A percentile compares a stretch with the other conserved stretches of the same genome.
Conservation (phyloP, 75 land plant species). For the Picea glauca region DNA sequence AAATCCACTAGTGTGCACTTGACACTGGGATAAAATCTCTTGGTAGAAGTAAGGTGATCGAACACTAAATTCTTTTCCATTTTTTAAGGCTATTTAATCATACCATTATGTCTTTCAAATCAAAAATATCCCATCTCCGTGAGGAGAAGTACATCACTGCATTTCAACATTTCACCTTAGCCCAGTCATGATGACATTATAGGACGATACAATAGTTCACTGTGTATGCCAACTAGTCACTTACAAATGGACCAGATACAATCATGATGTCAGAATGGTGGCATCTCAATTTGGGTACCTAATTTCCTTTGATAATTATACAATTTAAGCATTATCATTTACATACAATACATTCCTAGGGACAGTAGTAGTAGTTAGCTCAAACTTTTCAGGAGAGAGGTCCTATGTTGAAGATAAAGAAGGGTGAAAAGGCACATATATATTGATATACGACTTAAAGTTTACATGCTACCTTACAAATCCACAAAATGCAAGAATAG, state of each 20-base stretch:
- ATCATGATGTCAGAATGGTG: too few species aligned
- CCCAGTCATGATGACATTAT: neutral
- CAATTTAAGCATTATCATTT: too few species aligned
- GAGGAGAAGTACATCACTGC: neutral
- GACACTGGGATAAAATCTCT: neutral
- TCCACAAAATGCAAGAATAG: too few species aligned
- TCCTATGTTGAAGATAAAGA: too few species aligned
- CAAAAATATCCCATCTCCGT: neutral
- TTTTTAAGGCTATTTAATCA: neutral
- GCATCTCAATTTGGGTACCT: neutral
- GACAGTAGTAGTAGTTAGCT: too few species aligned
- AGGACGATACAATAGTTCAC: too few species aligned
- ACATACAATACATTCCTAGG: too few species aligned
- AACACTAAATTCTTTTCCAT: neutral
- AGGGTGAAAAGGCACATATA: too few species aligned
- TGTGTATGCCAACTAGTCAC: neutral
- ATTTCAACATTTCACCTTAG: neutral
- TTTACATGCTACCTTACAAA: too few species aligned
- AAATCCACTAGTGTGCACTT: neutral
- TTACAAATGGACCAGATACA: neutral
- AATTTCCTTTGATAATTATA: neutral
- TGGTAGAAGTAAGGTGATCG: neutral
- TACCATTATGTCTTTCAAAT: neutral
- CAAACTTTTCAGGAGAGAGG: too few species aligned
- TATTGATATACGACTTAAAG: too few species aligned